A percentile compares a stretch with the other conserved stretches of the same genome.
phyloP scores from a whole-genome alignment of 2,329 filamentous ascomycete genomes.

The Volutella citrinella region DNA sequence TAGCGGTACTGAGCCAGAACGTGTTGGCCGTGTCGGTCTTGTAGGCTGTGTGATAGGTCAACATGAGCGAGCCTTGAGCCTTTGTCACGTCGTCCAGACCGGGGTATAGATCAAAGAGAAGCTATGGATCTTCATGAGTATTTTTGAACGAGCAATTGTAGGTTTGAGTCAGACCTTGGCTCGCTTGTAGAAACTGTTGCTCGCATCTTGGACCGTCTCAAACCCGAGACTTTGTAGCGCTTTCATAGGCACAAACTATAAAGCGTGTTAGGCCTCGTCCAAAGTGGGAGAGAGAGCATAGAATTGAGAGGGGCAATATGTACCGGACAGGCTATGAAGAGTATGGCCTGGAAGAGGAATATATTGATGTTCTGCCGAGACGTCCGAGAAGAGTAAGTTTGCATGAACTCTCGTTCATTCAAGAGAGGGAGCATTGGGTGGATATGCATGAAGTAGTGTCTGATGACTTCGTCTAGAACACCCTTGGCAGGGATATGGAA shows the following conservation, averaged over 20 bases:
- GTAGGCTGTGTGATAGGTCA: slow-evolving; percentile 1
- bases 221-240: slow-evolving; percentile 2
- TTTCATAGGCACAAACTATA: slow-evolving; percentile 1
- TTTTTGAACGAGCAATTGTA: background rate
- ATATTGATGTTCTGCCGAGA: slow-evolving; percentile 5
- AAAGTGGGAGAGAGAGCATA: too few relatives aligned
- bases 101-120: slow-evolving; percentile 1
- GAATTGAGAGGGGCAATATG: too few relatives aligned
- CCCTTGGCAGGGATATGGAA: slow-evolving; percentile 13
- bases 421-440: slow-evolving; percentile 21
- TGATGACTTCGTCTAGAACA: slow-evolving; percentile 16
- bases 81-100: slow-evolving; percentile 2
- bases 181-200: slow-evolving; percentile 1
- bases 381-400: slow-evolving; percentile 11
- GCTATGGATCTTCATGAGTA: background rate
- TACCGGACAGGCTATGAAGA: slow-evolving; percentile 17
- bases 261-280: background rate
- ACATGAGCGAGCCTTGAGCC: slow-evolving; percentile 6
- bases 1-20: slow-evolving; percentile 7
- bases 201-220: background rate
- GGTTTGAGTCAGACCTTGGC: slow-evolving; percentile 3
- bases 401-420: slow-evolving; percentile 18
- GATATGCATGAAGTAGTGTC: slow-evolving; percentile 20
- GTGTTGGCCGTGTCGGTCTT: slow-evolving; percentile 5
- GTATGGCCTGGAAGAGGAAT: slow-evolving; percentile 15